Evolutionary conservation across 345 rosid genomes (phyloP), one percentile per base, ranked within the genome.

Genomic region (Eucalyptus albens): DNA sequence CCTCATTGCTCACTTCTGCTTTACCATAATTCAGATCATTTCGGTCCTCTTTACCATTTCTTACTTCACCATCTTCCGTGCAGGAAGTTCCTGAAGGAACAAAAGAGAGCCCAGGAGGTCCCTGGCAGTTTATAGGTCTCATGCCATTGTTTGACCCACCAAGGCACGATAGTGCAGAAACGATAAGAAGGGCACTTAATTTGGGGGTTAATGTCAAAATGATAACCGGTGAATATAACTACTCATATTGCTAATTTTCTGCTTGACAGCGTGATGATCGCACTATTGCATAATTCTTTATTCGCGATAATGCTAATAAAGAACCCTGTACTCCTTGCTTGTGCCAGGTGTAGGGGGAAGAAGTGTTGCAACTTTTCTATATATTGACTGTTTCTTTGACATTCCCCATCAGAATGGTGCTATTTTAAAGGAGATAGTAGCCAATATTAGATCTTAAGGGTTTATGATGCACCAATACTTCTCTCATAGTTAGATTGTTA

Each of bases 101-200:
- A 86, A 95, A 93, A 87, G 97, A 95, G 91, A 95, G 95, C 89
- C 7, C 92, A 4, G 96, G 96, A 87, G 93, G 93, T 22, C 95
- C 95, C 11, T 94, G 96, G 96, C 93, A 95, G 90, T 95, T 95
- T 90, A 86, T 94, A 55, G 96, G 94, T 16, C 92, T 94, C 44
- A 89, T 94, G 95, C 96, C 97, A 69, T 88, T 94, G 80, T 95
- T 95, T 90, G 97, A 95, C 88, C 97, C 97, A 37, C 95, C 96
- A 24, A 95, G 96, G 91, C 95, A 94, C 92, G 95, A 93, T 88
- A 93, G 95, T 91, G 96, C 94, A 24, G 97, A 94, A 6, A 94
- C 95, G 26, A 95, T 95, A 45, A 50, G 95, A 55, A 93, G 95
- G 86, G 96, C 97, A 13, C 88, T 95, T 89, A 94, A 94, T 92